Base-by-base conservation (phyloP, 306 rosid species). In the Myrica gale region DNA sequence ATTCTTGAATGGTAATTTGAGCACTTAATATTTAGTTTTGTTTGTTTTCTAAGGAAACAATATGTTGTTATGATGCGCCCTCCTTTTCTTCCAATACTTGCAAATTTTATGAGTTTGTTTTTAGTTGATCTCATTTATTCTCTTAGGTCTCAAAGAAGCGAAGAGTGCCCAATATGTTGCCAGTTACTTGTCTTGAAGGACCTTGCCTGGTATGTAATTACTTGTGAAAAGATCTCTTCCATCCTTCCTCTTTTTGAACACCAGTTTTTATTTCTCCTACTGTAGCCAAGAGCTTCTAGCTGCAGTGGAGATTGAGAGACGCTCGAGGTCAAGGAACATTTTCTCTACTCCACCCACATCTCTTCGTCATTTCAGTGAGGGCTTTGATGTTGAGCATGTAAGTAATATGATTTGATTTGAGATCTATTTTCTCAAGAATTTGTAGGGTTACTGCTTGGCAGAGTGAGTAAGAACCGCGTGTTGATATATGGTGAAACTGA, bases 121-220 rank as follows among this genome's bases (percentile, higher is more conserved):
- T 75, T 21, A 76, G 47, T 32, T 42, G 50, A 63, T 39, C 0
- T 69, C 44, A 4, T 11, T 48, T 52, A 43, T 76, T 69, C 74
- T 57, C 48, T 78, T 47, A 92, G 98, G 98, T 94, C 96, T 62
- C 93, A 90, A 68, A 89, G 97, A 89, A 94, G 98, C 82, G 83
- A 84, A 79, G 97, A 92, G 54, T 94, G 98, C 82, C 98, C 98
- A 41, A 89, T 92, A 76, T 94, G 98, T 83, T 90, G 96, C 90
- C 98, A 89, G 84, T 82, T 74, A 23, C 87, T 95, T 80, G 74
- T 84, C 82, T 78, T 95, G 84, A 89, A 88, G 73, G 98, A 95
- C 77, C 91, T 97, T 69, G 83, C 87, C n/a, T 73, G 91, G 98
- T 95, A 85, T 76, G 57, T 78, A 43, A 47, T 53, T 74, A 52